Conservation (phyloP, 352 stramenopile species). For the Pythium phragmiticola region DNA sequence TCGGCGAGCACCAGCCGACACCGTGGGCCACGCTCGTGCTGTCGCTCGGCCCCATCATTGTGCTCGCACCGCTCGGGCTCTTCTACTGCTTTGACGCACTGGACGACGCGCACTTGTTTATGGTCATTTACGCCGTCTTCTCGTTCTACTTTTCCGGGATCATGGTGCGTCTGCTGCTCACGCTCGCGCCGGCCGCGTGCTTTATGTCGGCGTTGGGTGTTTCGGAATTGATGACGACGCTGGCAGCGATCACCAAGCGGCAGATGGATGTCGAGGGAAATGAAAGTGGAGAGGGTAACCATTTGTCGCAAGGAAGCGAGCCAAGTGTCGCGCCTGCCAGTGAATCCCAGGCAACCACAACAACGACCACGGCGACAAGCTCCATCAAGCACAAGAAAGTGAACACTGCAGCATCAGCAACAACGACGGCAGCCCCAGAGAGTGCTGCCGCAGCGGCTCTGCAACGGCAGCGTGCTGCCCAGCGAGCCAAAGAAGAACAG, state of each 20-base stretch:
- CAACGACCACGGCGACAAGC: background rate
- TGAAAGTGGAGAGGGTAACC: background rate
- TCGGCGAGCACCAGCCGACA: slow-evolving; percentile 94
- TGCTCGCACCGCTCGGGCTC: slow-evolving; percentile 88
- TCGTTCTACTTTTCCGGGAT: slow-evolving; percentile 92
- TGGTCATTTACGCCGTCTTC: slow-evolving; percentile 91
- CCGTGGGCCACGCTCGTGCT: slow-evolving; percentile 92
- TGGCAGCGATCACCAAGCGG: slow-evolving; percentile 13
- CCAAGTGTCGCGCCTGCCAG: background rate
- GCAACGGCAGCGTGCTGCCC: background rate
- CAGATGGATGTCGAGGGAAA: background rate
- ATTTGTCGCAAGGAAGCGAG: too few relatives aligned
- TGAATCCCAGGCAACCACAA: background rate
- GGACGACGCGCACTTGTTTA: slow-evolving; percentile 77
- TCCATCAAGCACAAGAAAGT: slow-evolving; percentile 14
- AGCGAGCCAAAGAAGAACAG: background rate
- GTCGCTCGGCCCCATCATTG: slow-evolving; percentile 86
- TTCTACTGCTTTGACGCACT: slow-evolving; percentile 84
- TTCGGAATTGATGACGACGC: slow-evolving; percentile 51
- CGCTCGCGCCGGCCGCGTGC: slow-evolving; percentile 87
- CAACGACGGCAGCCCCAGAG: background rate
- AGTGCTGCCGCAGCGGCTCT: background rate
- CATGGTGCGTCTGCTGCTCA: slow-evolving; percentile 93
- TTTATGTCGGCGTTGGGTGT: slow-evolving; percentile 87
- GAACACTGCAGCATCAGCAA: background rate